Conservation (phyloP, 352 stramenopile genomes). For the Phytophthora quininea region DNA sequence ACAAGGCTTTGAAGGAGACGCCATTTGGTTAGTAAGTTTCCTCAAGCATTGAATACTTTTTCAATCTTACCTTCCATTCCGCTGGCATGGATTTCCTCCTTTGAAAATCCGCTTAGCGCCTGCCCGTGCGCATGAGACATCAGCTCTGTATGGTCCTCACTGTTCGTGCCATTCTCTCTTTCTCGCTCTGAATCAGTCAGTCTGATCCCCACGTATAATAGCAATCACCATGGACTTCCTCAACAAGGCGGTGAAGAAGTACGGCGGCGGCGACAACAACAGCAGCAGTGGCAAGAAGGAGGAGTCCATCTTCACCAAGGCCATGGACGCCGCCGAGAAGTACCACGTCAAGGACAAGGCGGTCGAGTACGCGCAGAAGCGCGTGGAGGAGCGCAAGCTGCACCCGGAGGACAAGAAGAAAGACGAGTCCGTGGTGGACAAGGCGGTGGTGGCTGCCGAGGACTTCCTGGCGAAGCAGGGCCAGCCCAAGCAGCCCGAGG, state of each 20-base stretch:
- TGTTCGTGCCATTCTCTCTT: background rate
- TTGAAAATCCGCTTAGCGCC: no score
- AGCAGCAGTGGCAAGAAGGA: slow-evolving; percentile 19
- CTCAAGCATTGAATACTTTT: no score
- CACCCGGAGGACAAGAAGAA: slow-evolving; percentile 17
- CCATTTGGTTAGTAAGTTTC: no score
- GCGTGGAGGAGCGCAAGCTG: slow-evolving; percentile 25
- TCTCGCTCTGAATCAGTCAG: background rate
- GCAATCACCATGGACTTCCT: slow-evolving; percentile 32
- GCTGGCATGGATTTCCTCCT: no score
- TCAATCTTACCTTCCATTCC: no score
- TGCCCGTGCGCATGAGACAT: background rate
- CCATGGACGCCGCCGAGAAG: slow-evolving; percentile 36
- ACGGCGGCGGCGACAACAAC: slow-evolving; percentile 13
- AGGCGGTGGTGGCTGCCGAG: slow-evolving; percentile 30
- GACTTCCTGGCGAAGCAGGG: slow-evolving; percentile 40
- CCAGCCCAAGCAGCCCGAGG: slow-evolving; percentile 19
- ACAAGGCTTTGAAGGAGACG: no score
- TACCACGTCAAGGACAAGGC: slow-evolving; percentile 43
- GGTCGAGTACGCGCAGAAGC: slow-evolving; percentile 36
- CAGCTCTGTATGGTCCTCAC: background rate
- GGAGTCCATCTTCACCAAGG: slow-evolving; percentile 28
- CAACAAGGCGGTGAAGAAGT: slow-evolving; percentile 29
- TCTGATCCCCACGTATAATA: background rate
- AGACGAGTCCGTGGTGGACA: slow-evolving; percentile 36